phyloP scores from a whole-genome alignment of 108 stramenopile species.

The Pseudonitzschia delicatissima region DNA sequence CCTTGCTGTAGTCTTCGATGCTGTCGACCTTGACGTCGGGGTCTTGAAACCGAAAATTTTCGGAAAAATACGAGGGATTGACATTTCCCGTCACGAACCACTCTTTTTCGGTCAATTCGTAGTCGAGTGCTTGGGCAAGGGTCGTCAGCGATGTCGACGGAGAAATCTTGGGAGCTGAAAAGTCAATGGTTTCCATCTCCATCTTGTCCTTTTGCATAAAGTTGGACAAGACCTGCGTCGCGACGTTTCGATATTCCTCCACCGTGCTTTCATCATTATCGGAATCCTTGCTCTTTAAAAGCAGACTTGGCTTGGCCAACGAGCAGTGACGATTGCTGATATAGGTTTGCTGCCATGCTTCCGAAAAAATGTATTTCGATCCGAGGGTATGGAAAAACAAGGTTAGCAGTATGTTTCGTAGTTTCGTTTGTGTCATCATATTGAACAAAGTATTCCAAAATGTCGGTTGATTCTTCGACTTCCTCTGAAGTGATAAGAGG shows the following conservation, averaged over 20 bases:
- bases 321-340: neutral
- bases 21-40: slow-evolving; percentile 79
- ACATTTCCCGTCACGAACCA: slow-evolving; percentile 89
- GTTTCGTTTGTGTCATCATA: no score
- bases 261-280: neutral
- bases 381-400: slow-evolving; percentile 1
- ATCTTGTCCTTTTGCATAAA: slow-evolving; percentile 49
- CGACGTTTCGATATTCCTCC: slow-evolving; percentile 60
- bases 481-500: no score
- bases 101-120: slow-evolving; percentile 65
- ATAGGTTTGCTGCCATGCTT: neutral
- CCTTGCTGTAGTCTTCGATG: slow-evolving; percentile 72
- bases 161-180: slow-evolving; percentile 43
- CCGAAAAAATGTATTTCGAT: neutral
- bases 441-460: no score
- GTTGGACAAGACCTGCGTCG: slow-evolving; percentile 59
- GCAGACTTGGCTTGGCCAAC: neutral
- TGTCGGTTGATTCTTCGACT: no score
- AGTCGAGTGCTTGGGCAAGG: slow-evolving; percentile 52
- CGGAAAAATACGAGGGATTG: slow-evolving; percentile 71
- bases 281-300: neutral
- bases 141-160: slow-evolving; percentile 34
- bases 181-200: slow-evolving; percentile 29
- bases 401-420: neutral
- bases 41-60: slow-evolving; percentile 79